phyloP scores from a whole-genome alignment of 441 rosid species.

The Populus trichocarpa region DNA sequence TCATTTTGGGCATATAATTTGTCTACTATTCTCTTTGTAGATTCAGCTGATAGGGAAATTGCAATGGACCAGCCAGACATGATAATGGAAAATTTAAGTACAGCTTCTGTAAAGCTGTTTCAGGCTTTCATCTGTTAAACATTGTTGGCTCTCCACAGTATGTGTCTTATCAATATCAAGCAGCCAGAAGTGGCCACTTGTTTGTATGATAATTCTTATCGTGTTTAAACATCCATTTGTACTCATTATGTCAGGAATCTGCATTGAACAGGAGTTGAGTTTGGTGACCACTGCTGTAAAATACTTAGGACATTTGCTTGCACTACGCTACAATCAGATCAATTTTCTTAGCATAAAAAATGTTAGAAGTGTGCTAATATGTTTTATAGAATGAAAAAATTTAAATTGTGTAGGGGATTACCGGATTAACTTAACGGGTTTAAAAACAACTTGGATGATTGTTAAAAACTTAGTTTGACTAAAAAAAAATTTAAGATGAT shows the following conservation, averaged over 20 bases:
- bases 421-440: too few relatives aligned
- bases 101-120: not conserved
- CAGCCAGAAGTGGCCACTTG: not conserved
- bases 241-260: not conserved
- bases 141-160: not conserved
- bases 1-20: not conserved
- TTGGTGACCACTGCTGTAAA: too few relatives aligned
- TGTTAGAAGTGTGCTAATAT: too few relatives aligned
- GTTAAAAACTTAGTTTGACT: too few relatives aligned
- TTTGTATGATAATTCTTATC: not conserved
- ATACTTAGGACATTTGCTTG: too few relatives aligned
- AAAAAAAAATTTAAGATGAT: too few relatives aligned
- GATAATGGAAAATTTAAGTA: not conserved
- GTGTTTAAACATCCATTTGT: not conserved
- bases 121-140: not conserved
- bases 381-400: too few relatives aligned
- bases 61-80: not conserved
- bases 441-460: too few relatives aligned
- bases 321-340: too few relatives aligned
- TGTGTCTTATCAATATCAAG: not conserved
- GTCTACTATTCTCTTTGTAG: not conserved
- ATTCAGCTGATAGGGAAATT: not conserved
- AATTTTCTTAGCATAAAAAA: too few relatives aligned
- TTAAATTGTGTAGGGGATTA: too few relatives aligned
- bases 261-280: not conserved